Evolutionary conservation across 2,329 filamentous ascomycete genomes (phyloP), one percentile per base, ranked within the genome.

Genomic region (Pseudonectria foliicola): DNA sequence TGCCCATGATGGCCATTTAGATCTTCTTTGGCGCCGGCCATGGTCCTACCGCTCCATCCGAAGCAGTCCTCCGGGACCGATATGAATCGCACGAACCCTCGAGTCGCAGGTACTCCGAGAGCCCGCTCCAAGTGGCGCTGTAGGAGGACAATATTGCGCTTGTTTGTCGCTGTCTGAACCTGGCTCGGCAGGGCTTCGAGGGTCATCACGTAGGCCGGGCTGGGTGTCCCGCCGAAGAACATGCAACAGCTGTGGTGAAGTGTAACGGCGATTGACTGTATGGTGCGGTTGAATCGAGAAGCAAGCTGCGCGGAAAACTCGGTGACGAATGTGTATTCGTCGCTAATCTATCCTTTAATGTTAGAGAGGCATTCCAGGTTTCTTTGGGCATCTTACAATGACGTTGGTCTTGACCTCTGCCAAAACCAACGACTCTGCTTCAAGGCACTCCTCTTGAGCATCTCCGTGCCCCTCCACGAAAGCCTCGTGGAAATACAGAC

Each of bases 181-280:
- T 85, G 73, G 10, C 69, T 69, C 1, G 82, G 71, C 8, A 92
- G 67, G 1, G 85, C 80, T 25, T 74, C 80, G 39, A 95, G 74
- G 24, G 77, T 82, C 52, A 94, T 67, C 40, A 80, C 73, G 54
- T 95, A 95, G 13, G 85, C 84, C 4, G 85, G 82, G 33, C 88
- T 82, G 44, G 85, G 82, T 5, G 77, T 80, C 25, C 80, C 83
- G 2, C 77, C 83, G 40, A 90, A 81, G 36, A 86, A 67, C 48
- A 95, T 74, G 52, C 82, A 85, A 11, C 76, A 73, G 16, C 82
- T 80, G 52, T 92, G 85, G 27, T 82, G 74, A n/a, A 94, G 64
- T 2, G 77, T 81, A 30, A 93, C 75, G 53, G 85, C 75, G 38
- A 94, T 79, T 7, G 79, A 83, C 3, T 78, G 75, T 37, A 85